Conservation (phyloP, 116 monocot species). For the Iris pallida region DNA sequence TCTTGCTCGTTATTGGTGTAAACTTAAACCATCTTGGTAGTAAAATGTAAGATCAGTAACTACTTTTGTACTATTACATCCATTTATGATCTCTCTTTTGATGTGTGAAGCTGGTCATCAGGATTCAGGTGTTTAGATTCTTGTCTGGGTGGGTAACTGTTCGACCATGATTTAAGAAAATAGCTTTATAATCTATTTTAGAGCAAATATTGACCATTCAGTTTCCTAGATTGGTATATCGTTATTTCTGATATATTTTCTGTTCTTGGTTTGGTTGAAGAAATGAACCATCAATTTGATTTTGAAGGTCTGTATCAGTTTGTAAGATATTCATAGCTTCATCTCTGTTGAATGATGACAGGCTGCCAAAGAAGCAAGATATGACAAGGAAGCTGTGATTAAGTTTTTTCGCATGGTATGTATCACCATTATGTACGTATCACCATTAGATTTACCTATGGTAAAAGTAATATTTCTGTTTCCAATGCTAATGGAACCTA, state of each 20-base stretch:
- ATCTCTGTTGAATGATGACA: slow-evolving; percentile 18
- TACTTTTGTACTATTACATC: too few species aligned
- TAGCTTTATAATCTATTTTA: too few species aligned
- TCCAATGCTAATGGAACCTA: background rate
- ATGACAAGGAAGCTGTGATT: slow-evolving; percentile 81
- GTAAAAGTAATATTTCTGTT: background rate
- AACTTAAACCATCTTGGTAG: too few species aligned
- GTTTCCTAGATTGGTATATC: background rate
- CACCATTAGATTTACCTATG: background rate
- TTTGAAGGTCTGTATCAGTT: background rate
- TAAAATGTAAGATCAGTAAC: too few species aligned
- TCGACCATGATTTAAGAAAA: too few species aligned
- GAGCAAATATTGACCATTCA: background rate
- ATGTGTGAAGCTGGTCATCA: too few species aligned
- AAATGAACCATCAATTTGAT: background rate
- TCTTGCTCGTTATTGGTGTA: too few species aligned
- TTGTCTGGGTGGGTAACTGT: too few species aligned
- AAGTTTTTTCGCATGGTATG: slow-evolving; percentile 88
- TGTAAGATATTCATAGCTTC: background rate
- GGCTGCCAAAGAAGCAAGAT: slow-evolving; percentile 92
- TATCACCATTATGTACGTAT: slow-evolving; percentile 24
- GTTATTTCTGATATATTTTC: background rate
- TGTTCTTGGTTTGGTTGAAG: background rate
- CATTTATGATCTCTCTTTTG: too few species aligned
- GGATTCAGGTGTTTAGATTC: too few species aligned